Conservation (phyloP, 2,329 filamentous ascomycete species). For the Pseudogymnoascus destructans region DNA sequence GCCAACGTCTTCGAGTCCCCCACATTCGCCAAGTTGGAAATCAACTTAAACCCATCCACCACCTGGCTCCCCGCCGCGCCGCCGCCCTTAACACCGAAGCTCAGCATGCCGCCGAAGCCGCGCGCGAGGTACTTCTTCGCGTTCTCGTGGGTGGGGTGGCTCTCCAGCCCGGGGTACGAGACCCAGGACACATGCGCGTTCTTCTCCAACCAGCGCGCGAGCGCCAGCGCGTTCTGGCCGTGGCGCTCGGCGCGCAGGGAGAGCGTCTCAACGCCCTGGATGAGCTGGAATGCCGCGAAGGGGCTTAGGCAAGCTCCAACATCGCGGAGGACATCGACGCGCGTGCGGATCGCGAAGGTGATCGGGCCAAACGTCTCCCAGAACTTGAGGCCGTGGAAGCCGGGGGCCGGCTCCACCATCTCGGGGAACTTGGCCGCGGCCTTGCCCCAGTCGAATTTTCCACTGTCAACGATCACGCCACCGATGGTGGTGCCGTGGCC, state of each 20-base stretch:
- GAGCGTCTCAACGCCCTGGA: constrained; percentile 82
- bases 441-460: constrained; percentile 89
- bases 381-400: constrained; percentile 90
- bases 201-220: constrained; percentile 73
- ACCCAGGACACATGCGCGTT: constrained; percentile 85
- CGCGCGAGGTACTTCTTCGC: constrained; percentile 79
- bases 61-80: constrained; percentile 71
- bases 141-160: constrained; percentile 62
- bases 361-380: constrained; percentile 80
- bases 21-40: constrained; percentile 92
- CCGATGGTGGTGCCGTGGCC: constrained; percentile 88
- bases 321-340: constrained; percentile 84
- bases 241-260: constrained; percentile 78
- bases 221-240: constrained; percentile 64
- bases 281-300: constrained; percentile 82
- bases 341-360: constrained; percentile 70
- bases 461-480: constrained; percentile 74
- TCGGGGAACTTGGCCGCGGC: constrained; percentile 78
- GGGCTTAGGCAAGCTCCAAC: constrained; percentile 73
- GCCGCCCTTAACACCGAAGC: constrained; percentile 86
- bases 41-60: constrained; percentile 87
- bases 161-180: constrained; percentile 78
- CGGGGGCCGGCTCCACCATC: constrained; percentile 75
- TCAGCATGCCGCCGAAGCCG: constrained; percentile 82
- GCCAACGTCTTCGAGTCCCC: constrained; percentile 91